Evolutionary conservation across 768 basidiomycete species (phyloP).

Genomic region (Candolleomyces eurysporus): DNA sequence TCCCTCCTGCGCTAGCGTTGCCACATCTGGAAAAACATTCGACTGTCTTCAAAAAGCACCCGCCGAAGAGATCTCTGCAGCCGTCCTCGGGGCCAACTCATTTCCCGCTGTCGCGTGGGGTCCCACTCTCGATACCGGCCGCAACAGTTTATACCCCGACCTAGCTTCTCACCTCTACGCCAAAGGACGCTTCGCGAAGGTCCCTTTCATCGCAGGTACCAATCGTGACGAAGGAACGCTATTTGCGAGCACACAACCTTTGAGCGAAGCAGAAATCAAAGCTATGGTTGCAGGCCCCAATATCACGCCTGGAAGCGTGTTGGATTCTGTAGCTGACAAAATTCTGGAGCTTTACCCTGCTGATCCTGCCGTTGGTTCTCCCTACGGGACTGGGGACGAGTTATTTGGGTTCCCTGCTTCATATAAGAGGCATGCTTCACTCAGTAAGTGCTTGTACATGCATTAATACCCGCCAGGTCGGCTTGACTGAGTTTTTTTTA

Average conservation of each 20-base stretch:
- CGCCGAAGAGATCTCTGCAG: constrained; percentile 21
- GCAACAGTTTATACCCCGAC: constrained; percentile 37
- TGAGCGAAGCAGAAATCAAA: not conserved
- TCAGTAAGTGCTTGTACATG: constrained; percentile 17
- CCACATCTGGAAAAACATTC: constrained; percentile 29
- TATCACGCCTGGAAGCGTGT: not conserved
- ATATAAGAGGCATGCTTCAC: constrained; percentile 29
- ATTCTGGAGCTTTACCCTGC: constrained; percentile 40
- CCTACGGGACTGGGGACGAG: constrained; percentile 41
- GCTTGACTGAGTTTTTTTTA: too few species aligned
- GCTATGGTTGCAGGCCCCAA: not conserved
- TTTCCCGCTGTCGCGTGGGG: constrained; percentile 25
- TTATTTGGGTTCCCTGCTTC: constrained; percentile 14
- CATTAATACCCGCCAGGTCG: not conserved
- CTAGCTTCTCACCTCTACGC: constrained; percentile 31
- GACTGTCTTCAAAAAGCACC: constrained; percentile 26
- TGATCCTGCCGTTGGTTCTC: constrained; percentile 39
- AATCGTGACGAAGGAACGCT: constrained; percentile 38
- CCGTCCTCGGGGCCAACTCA: constrained; percentile 11
- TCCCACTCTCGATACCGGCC: constrained; percentile 39
- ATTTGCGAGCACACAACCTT: not conserved
- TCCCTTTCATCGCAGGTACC: constrained; percentile 47
- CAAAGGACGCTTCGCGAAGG: constrained; percentile 25
- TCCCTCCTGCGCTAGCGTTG: constrained; percentile 27
- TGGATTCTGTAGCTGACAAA: constrained; percentile 17